Percentiles rank a stretch among this genome's conserved stretches.
phyloP scores from a whole-genome alignment of 805 yeast genomes.

The Hanseniaspora osmophila region DNA sequence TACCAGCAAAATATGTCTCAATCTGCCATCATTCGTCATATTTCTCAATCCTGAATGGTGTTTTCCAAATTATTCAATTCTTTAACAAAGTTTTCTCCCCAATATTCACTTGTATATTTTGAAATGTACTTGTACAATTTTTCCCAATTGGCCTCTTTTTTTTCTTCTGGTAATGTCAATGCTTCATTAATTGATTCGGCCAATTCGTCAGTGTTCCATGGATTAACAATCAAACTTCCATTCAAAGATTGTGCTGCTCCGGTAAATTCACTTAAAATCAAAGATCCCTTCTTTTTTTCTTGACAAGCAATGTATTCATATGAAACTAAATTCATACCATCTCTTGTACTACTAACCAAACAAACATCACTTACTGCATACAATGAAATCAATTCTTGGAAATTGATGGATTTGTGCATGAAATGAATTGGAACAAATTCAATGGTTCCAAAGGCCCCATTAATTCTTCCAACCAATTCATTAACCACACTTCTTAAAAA shows the following conservation, averaged over 20 bases:
- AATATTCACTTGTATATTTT: slow-evolving; percentile 86
- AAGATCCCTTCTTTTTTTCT: slow-evolving; percentile 66
- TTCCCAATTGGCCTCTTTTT: slow-evolving; percentile 62
- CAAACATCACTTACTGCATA: slow-evolving; percentile 83
- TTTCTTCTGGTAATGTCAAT: slow-evolving; percentile 71
- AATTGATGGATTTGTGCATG: slow-evolving; percentile 82
- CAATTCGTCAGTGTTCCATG: slow-evolving; percentile 95
- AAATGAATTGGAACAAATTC: slow-evolving; percentile 97
- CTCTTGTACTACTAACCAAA: slow-evolving; percentile 85
- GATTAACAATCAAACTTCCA: slow-evolving; percentile 88
- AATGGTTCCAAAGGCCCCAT: slow-evolving; percentile 90
- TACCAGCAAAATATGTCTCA: no score
- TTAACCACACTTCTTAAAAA: slow-evolving; percentile 85
- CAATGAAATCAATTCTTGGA: slow-evolving; percentile 80
- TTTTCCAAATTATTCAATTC: slow-evolving; percentile 45
- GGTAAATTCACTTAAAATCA: slow-evolving; percentile 86
- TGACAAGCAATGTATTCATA: slow-evolving; percentile 97
- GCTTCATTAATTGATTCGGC: slow-evolving; percentile 78
- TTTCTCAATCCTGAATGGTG: slow-evolving; percentile 5
- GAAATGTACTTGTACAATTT: slow-evolving; percentile 77
- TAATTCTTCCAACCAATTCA: slow-evolving; percentile 90
- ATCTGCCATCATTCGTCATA: not conserved
- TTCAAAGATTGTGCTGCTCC: slow-evolving; percentile 98
- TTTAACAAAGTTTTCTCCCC: slow-evolving; percentile 94
- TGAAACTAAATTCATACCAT: slow-evolving; percentile 94